Base-by-base conservation (phyloP, 2,329 filamentous ascomycete species). In the Sordariomycetes sp. region DNA sequence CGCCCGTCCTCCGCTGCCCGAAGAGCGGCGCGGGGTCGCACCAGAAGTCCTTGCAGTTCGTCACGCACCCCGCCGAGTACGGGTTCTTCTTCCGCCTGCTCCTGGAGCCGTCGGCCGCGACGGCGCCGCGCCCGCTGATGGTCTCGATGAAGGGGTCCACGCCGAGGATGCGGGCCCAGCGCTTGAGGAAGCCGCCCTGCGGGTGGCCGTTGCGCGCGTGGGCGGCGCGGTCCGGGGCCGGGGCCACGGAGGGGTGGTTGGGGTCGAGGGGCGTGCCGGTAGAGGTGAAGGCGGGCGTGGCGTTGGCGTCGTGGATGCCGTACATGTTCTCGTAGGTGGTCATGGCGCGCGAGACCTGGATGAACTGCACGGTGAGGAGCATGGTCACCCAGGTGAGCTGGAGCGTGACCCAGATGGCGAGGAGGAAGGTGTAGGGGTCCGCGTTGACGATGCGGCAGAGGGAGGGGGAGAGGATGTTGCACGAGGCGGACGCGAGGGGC, bases 241-340 rank as follows among this genome's bases (percentile, higher is more conserved):
- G 71, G 1, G 86, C 79, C 48, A 86, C 79, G 0, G 86, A 84
- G 0, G 86, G 81, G 54, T 88, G 85, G 52, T 80, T 78, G 53
- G 83, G 77, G 59, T 86, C 83, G 1, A 95, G 78, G 22, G 89
- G 86, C 1, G 87, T 85, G 28, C 85, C 86, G 14, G 90, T 88
- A 1, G 90, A 90, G 1, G 90, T 87, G 65, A 96, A 85, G 57
- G 89, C 88, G 0, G 86, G 85, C 7, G 85, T 85, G 35, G 92
- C 75, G 1, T 85, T 83, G 35, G 68, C 69, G 61, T 87, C 79
- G 59, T 85, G 80, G 61, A 91, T 80, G 55, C 90, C 88, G 62
- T 87, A 86, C 92, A 99, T 97, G 71, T 92, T 96, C 72, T 99
- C 94, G 72, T 89, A 97, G 0, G 94, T 99, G 1, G 94, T 99